Base-by-base conservation (phyloP, 2,329 filamentous ascomycete genomes). In the Botrytis galanthina region DNA sequence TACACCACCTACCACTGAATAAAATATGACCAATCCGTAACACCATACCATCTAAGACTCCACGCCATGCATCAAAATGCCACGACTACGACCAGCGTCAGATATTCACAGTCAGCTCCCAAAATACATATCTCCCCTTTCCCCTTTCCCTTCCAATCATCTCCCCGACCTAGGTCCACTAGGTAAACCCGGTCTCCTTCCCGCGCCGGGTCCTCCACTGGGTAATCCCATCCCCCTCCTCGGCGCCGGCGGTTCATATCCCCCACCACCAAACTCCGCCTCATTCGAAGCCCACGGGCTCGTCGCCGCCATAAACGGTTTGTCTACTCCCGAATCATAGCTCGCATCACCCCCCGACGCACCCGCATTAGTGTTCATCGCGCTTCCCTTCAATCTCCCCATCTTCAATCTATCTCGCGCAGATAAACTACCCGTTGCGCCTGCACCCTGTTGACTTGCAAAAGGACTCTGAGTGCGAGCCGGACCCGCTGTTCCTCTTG, bases 341-440 rank as follows among this genome's bases (percentile, higher is more conserved):
- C 70, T 73, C 26, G 59, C 66, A 62, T 77, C 60, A 35, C 71
- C 74, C 48, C 57, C 74, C 67, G n/a, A 46, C 60, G 42, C 57
- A 29, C 66, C 29, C 35, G 72, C 59, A 66, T 71, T 73, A 32
- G 73, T 37, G 74, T 66, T 42, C 71, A 70, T 46, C 54, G 73
- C 44, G 79, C 20, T 75, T 77, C 85, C 84, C 61, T 87, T 88
- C 76, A 87, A 86, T 35, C 88, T 86, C 44, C 88, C 90, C 86
- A 94, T 93, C 80, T 94, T 93, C 78, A 98, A 84, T 77, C 93
- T 87, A 78, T 97, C 93, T 83, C 97, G 93, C 69, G 94, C 94
- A 39, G 71, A 73, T 32, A 69, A 48, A 14, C 44, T 32, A 7
- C 64, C 42, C 6, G 64, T 37, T 12, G 63, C 63, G 32, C 54